phyloP scores from a whole-genome alignment of 1,284 basidiomycete genomes.

The Pholiota adiposa region DNA sequence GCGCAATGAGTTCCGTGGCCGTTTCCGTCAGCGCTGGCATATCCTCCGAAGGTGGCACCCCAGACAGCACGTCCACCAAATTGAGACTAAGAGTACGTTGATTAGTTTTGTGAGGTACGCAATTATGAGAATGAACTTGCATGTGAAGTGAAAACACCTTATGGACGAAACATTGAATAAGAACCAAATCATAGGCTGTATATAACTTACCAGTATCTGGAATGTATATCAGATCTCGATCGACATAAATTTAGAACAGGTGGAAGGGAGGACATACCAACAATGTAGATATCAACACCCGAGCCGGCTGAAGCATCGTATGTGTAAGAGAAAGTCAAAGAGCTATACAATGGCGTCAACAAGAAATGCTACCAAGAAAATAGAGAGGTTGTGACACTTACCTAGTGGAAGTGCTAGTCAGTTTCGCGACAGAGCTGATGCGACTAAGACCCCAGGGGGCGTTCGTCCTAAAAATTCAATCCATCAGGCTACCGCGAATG shows the following conservation, averaged over 20 bases:
- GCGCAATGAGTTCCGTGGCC: conserved; percentile 47
- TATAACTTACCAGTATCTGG: not conserved
- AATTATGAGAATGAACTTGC: not conserved
- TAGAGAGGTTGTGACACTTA: not conserved
- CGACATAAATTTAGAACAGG: not conserved
- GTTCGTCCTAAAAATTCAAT: conserved; percentile 28
- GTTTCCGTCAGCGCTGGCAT: conserved; percentile 56
- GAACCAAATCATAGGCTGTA: not conserved
- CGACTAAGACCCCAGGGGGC: conserved; percentile 41
- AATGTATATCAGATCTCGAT: not conserved
- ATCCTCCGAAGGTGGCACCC: conserved; percentile 54
- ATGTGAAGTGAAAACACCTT: conserved; percentile 25
- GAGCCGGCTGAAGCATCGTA: conserved; percentile 33
- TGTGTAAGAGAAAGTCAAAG: conserved; percentile 31
- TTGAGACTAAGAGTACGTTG: conserved; percentile 38
- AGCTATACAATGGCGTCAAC: conserved; percentile 3
- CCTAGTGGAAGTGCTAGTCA: conserved; percentile 7
- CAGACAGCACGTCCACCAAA: conserved; percentile 73
- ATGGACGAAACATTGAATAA: too few species aligned
- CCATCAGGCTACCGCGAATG: too few species aligned
- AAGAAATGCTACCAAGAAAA: not conserved
- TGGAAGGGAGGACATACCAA: too few species aligned
- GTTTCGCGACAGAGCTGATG: conserved; percentile 27
- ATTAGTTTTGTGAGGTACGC: not conserved
- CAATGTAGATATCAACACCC: conserved; percentile 38